Evolutionary conservation across 2,329 filamentous ascomycete genomes (phyloP).

Genomic region (Aspergillus hiratsukae): DNA sequence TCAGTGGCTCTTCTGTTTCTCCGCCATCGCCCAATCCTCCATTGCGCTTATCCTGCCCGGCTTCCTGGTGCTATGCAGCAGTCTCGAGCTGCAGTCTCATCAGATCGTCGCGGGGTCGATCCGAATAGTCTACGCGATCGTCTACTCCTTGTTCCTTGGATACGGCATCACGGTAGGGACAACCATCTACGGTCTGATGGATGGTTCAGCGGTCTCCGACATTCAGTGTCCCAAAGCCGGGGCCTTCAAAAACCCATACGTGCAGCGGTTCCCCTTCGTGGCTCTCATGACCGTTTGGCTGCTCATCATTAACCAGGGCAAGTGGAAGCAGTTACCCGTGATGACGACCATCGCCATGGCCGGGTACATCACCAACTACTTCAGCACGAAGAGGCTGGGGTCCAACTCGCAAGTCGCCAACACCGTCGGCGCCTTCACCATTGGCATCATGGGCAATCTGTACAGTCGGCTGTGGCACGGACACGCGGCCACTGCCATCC

Average conservation of each 20-base stretch:
- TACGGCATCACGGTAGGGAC: slow-evolving; percentile 68
- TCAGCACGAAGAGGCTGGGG: slow-evolving; percentile 61
- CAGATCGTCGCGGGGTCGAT: slow-evolving; percentile 67
- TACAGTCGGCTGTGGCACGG: slow-evolving; percentile 70
- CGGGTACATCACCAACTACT: slow-evolving; percentile 73
- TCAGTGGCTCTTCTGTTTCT: slow-evolving; percentile 61
- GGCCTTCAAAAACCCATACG: slow-evolving; percentile 39
- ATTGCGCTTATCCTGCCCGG: slow-evolving; percentile 72
- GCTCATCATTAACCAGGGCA: slow-evolving; percentile 75
- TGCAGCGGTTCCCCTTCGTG: slow-evolving; percentile 66
- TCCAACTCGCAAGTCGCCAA: slow-evolving; percentile 71
- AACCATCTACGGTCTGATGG: slow-evolving; percentile 59
- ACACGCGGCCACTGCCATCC: slow-evolving; percentile 76
- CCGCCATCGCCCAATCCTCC: slow-evolving; percentile 66
- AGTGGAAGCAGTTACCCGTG: slow-evolving; percentile 70
- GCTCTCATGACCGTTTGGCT: slow-evolving; percentile 68
- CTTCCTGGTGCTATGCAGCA: slow-evolving; percentile 57
- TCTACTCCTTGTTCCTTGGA: slow-evolving; percentile 68
- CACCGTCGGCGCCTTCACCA: slow-evolving; percentile 69
- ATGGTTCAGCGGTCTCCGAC: slow-evolving; percentile 49
- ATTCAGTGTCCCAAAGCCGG: slow-evolving; percentile 48
- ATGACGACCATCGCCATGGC: slow-evolving; percentile 71
- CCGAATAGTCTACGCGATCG: slow-evolving; percentile 69
- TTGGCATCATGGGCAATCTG: slow-evolving; percentile 73
- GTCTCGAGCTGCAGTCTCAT: slow-evolving; percentile 64